Evolutionary conservation across 2,329 filamentous ascomycete genomes (phyloP).

Genomic region (Gyromitra esculenta): DNA sequence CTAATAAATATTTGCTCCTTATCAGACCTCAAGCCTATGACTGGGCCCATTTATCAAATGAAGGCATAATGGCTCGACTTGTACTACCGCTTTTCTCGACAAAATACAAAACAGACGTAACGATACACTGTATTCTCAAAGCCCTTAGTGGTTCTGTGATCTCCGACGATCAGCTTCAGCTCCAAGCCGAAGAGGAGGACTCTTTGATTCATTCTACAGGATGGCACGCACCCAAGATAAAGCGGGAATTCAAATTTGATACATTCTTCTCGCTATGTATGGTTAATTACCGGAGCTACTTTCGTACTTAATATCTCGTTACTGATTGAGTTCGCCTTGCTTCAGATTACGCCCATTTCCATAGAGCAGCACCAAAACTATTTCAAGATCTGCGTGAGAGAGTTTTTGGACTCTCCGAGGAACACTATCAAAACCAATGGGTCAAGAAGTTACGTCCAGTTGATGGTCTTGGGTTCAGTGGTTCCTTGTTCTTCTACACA

Average conservation of each 20-base stretch:
- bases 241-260: conserved; percentile 49
- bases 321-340: neutral
- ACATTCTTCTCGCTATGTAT: conserved; percentile 56
- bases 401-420: conserved; percentile 53
- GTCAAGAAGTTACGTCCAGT: conserved; percentile 46
- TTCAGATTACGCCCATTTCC: conserved; percentile 53
- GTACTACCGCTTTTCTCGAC: conserved; percentile 45
- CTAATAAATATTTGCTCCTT: conserved; percentile 12
- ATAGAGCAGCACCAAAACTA: conserved; percentile 55
- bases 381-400: conserved; percentile 54
- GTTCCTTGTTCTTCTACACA: conserved; percentile 57
- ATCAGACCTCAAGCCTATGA: conserved; percentile 47
- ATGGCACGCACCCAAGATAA: conserved; percentile 50
- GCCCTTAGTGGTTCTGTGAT: conserved; percentile 25
- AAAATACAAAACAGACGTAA: conserved; percentile 51
- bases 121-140: conserved; percentile 47
- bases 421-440: conserved; percentile 54
- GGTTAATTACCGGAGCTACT: neutral
- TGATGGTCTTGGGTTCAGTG: conserved; percentile 56
- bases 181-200: conserved; percentile 22
- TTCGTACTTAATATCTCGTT: neutral
- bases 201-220: conserved; percentile 8
- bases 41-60: conserved; percentile 40
- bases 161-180: conserved; percentile 36
- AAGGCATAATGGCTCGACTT: conserved; percentile 40